These are phyloP conservation scores for Xylaria sp. DNA, from an alignment of 2,329 filamentous ascomycete genomes.

Conservation along the genomic window DNA sequence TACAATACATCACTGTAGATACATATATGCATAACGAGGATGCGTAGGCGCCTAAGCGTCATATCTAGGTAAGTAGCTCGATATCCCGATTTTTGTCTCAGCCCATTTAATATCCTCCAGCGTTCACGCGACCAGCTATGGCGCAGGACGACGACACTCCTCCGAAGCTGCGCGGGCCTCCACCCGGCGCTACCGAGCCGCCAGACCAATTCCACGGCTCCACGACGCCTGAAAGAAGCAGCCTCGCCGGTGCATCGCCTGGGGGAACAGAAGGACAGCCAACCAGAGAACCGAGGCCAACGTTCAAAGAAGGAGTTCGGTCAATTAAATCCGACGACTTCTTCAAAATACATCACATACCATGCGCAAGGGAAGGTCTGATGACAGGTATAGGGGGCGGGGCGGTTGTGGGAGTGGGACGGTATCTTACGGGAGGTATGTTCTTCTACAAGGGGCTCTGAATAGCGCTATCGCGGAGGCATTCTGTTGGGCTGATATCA, in stretches of 20 bases:
- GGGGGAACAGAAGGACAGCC: constrained; percentile 44
- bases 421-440: constrained; percentile 80
- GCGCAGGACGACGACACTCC: constrained; percentile 46
- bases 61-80: constrained; percentile 9
- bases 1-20: background rate
- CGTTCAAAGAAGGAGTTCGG: constrained; percentile 70
- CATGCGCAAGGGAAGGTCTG: constrained; percentile 85
- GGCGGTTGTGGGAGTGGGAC: constrained; percentile 77
- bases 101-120: constrained; percentile 2
- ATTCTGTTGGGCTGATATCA: constrained; percentile 28
- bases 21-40: constrained; percentile 29
- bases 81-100: constrained; percentile 21
- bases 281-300: constrained; percentile 54
- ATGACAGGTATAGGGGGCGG: constrained; percentile 85
- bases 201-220: constrained; percentile 52
- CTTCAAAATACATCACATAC: constrained; percentile 76
- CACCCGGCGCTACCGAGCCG: constrained; percentile 50
- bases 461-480: background rate
- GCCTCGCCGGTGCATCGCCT: constrained; percentile 42
- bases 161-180: constrained; percentile 46
- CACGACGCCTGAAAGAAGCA: constrained; percentile 32
- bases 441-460: constrained; percentile 15
- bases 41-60: constrained; percentile 30
- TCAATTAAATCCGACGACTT: constrained; percentile 76
- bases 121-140: constrained; percentile 42